phyloP scores from a whole-genome alignment of 2,329 filamentous ascomycete genomes.

The Cytospora paraplurivora region DNA sequence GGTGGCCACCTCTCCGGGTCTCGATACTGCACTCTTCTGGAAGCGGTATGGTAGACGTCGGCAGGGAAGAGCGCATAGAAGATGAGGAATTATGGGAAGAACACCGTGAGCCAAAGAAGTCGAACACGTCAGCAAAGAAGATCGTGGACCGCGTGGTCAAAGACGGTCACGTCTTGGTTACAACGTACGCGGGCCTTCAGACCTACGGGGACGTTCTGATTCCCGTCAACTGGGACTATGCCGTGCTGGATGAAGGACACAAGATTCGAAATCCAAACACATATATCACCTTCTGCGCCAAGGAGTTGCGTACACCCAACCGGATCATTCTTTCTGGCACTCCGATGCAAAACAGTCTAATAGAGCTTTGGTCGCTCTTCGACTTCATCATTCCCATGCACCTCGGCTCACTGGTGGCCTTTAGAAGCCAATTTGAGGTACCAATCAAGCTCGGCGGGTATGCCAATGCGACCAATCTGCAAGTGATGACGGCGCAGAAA shows the following conservation, averaged over 20 bases:
- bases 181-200: slow-evolving; percentile 94
- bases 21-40: slow-evolving; percentile 94
- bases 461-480: slow-evolving; percentile 89
- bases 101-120: slow-evolving; percentile 49
- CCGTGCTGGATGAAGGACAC: slow-evolving; percentile 93
- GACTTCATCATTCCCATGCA: slow-evolving; percentile 98
- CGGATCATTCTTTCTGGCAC: slow-evolving; percentile 93
- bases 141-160: slow-evolving; percentile 81
- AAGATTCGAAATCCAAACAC: slow-evolving; percentile 98
- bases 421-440: slow-evolving; percentile 88
- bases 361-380: slow-evolving; percentile 94
- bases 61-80: slow-evolving; percentile 60
- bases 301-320: slow-evolving; percentile 87
- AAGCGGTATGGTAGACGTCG: slow-evolving; percentile 89
- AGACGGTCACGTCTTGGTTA: slow-evolving; percentile 90
- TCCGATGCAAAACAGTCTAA: slow-evolving; percentile 95
- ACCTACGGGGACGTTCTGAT: slow-evolving; percentile 84
- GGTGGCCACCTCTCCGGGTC: slow-evolving; percentile 98
- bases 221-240: slow-evolving; percentile 86
- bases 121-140: slow-evolving; percentile 70
- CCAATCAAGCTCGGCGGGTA: slow-evolving; percentile 94
- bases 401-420: slow-evolving; percentile 86
- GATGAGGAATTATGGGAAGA: slow-evolving; percentile 57
- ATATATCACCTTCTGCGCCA: slow-evolving; percentile 91
- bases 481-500: slow-evolving; percentile 91